Conservation (phyloP, 2,329 filamentous ascomycete genomes). For the Coniella vitis region DNA sequence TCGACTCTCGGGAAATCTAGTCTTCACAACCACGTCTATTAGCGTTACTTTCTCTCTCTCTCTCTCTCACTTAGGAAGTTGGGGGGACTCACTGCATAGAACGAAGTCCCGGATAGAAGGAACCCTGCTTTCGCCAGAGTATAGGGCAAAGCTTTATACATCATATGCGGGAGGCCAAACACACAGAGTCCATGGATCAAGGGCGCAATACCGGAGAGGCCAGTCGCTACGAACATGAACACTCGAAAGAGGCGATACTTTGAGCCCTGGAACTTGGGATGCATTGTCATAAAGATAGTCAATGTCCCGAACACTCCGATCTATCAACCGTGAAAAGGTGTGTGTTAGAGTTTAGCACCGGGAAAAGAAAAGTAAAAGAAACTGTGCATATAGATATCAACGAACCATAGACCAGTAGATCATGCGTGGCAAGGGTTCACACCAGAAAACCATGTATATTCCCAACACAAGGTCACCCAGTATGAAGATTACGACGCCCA, state of each 20-base stretch:
- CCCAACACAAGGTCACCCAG: conserved; percentile 21
- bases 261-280: conserved; percentile 14
- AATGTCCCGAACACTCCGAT: conserved; percentile 15
- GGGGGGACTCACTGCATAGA: conserved; percentile 13
- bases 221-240: conserved; percentile 13
- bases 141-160: conserved; percentile 16
- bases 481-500: conserved; percentile 20
- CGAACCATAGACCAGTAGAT: conserved; percentile 24
- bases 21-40: conserved; percentile 15
- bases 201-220: conserved; percentile 11
- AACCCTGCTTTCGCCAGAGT: conserved; percentile 13
- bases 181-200: conserved; percentile 12
- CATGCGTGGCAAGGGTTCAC: conserved; percentile 20
- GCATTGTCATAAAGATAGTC: conserved; percentile 11
- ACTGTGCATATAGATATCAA: not conserved
- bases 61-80: conserved; percentile 9
- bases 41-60: conserved; percentile 15
- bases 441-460: conserved; percentile 24
- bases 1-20: conserved; percentile 14
- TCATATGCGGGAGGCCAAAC: conserved; percentile 13
- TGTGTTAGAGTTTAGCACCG: not conserved
- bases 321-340: conserved; percentile 10
- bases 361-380: not conserved
- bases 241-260: conserved; percentile 13
- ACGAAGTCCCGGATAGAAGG: conserved; percentile 12